These are phyloP conservation scores for Sordariomycetes sp. DNA, from an alignment of 2,329 filamentous ascomycete genomes.

Conservation along the genomic window DNA sequence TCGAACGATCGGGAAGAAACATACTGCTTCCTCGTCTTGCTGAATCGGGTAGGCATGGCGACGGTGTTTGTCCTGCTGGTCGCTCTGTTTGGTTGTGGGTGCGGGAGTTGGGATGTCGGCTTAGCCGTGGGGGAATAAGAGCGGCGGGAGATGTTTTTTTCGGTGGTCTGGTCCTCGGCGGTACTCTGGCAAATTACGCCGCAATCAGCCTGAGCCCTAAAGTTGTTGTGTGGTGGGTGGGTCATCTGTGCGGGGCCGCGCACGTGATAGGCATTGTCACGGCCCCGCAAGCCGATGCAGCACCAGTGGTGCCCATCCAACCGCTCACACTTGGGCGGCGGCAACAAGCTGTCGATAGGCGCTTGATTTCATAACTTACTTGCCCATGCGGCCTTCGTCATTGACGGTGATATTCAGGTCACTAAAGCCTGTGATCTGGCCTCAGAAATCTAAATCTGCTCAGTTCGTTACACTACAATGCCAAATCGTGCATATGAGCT, in stretches of 20 bases:
- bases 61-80: constrained; percentile 11
- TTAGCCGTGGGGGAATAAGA: neutral
- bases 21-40: constrained; percentile 69
- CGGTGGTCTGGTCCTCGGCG: constrained; percentile 1
- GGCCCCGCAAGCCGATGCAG: neutral
- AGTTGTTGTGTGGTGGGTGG: neutral
- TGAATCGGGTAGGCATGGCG: constrained; percentile 62
- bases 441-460: too few relatives aligned
- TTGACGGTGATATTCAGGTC: too few relatives aligned
- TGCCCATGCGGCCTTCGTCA: too few relatives aligned
- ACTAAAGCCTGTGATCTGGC: too few relatives aligned
- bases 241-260: neutral
- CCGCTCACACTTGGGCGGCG: too few relatives aligned
- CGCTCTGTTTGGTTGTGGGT: constrained; percentile 2
- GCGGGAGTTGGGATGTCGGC: constrained; percentile 1
- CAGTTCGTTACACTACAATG: too few relatives aligned
- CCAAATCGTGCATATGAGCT: too few relatives aligned
- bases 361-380: too few relatives aligned
- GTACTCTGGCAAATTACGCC: constrained; percentile 3
- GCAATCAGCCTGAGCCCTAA: constrained; percentile 4
- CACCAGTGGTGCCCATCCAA: too few relatives aligned
- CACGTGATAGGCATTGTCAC: neutral
- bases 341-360: too few relatives aligned
- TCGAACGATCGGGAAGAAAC: constrained; percentile 18
- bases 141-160: constrained; percentile 4